phyloP scores from a whole-genome alignment of 345 rosid species.

The Gynandropsis gynandra region DNA sequence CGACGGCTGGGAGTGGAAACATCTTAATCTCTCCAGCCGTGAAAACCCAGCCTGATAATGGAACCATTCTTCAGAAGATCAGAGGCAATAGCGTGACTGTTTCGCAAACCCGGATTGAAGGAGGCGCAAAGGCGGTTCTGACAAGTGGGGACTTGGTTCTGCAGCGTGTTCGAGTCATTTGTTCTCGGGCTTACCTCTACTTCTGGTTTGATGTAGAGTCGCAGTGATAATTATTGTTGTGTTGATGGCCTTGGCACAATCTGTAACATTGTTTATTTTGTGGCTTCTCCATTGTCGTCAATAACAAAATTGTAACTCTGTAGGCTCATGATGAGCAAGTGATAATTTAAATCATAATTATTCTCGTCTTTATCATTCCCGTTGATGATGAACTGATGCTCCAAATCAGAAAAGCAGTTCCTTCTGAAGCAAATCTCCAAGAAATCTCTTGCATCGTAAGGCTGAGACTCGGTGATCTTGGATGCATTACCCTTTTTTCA shows the following conservation, averaged over 20 bases:
- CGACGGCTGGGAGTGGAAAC: constrained; percentile 45
- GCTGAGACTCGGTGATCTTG: no score
- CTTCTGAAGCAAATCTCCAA: no score
- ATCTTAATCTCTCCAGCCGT: constrained; percentile 29
- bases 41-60: constrained; percentile 17
- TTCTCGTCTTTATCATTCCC: no score
- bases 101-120: constrained; percentile 75
- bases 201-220: constrained; percentile 86
- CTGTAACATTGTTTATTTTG: constrained; percentile 17
- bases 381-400: no score
- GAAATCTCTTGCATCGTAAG: no score
- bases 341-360: no score
- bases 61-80: constrained; percentile 20
- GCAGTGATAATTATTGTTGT: constrained; percentile 24
- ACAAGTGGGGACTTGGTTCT: constrained; percentile 67
- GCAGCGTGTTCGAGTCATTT: constrained; percentile 88
- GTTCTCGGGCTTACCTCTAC: constrained; percentile 53
- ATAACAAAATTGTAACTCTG: no score
- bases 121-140: constrained; percentile 81
- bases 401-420: no score
- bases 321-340: no score
- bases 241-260: background rate
- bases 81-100: constrained; percentile 52
- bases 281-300: background rate
- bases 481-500: no score